Base-by-base conservation (phyloP, 1,139 yeast species). In the Kazachstania sp. region DNA sequence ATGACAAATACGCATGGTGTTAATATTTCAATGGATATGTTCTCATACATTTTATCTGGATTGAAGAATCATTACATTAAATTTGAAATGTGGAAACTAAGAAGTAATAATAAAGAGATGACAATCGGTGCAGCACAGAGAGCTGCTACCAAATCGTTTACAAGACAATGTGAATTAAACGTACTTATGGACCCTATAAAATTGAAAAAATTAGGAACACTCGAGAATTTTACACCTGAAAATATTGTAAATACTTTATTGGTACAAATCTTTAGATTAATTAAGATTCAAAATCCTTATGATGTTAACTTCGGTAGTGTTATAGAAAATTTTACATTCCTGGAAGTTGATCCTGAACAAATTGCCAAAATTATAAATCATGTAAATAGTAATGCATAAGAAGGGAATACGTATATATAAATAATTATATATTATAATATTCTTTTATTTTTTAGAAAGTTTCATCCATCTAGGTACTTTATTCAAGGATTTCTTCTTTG, bases 391-490 rank as follows among this genome's bases (percentile, higher is more conserved):
- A 18, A 38, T 38, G 32, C 29, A 23, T 29, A 28, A 28, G 12
- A 39, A 37, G n/a, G 28, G 12, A 37, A 20, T 7, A n/a, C n/a
- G n/a, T n/a, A n/a, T n/a, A n/a, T n/a, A 16, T 39, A 31, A 19
- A 39, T 40, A 31, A 23, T 31, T 37, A 20, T 19, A 7, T 20
- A 34, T 40, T 26, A 34, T 28, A 20, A n/a, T n/a, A n/a, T 31
- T n/a, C 32, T 37, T n/a, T 50, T 53, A 66, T 52, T 66, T 67
- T 46, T 68, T 69, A 20, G 70, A 62, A 28, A 68, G 45, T 45
- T 63, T 68, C 41, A 70, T 51, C 71, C 72, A 69, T 49, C 66
- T 68, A 16, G 72, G 71, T 12, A 65, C 50, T 41, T 60, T 63
- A 37, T 58, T 59, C 19, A 55, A 43, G 6, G 56, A 38, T 20